These are phyloP conservation scores for Vachellia pachyceras DNA, from an alignment of 306 rosid genomes.

Conservation along the genomic window DNA sequence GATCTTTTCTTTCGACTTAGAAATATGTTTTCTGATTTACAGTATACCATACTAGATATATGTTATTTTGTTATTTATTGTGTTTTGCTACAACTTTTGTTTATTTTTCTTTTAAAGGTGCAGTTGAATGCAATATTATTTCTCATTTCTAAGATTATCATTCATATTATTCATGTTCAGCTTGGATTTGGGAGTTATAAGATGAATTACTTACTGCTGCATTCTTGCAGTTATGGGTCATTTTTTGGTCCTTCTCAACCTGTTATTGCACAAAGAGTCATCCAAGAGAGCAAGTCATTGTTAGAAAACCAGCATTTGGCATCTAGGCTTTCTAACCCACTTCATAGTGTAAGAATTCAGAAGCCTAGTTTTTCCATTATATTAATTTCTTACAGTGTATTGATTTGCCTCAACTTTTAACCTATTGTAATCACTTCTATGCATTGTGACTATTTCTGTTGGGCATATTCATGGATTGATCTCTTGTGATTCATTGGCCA, in stretches of 20 bases:
- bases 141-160: constrained; percentile 14
- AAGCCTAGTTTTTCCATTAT: constrained; percentile 21
- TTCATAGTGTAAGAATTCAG: constrained; percentile 56
- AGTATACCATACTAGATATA: neutral
- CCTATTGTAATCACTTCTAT: constrained; percentile 7
- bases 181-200: neutral
- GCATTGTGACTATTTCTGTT: neutral
- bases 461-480: constrained; percentile 16
- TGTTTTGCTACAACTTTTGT: constrained; percentile 3
- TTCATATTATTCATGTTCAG: constrained; percentile 4
- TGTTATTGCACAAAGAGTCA: constrained; percentile 81
- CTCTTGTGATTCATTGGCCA: neutral
- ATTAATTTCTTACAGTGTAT: neutral
- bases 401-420: constrained; percentile 10
- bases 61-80: neutral
- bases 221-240: constrained; percentile 81
- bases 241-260: constrained; percentile 95
- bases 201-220: constrained; percentile 25
- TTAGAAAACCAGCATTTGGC: constrained; percentile 75
- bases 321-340: constrained; percentile 52
- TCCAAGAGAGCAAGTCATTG: constrained; percentile 91
- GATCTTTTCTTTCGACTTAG: too few relatives aligned
- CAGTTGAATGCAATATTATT: neutral
- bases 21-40: neutral
- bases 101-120: neutral